phyloP scores from a whole-genome alignment of 768 basidiomycete genomes.

The Goffeauzyma gilvescens region DNA sequence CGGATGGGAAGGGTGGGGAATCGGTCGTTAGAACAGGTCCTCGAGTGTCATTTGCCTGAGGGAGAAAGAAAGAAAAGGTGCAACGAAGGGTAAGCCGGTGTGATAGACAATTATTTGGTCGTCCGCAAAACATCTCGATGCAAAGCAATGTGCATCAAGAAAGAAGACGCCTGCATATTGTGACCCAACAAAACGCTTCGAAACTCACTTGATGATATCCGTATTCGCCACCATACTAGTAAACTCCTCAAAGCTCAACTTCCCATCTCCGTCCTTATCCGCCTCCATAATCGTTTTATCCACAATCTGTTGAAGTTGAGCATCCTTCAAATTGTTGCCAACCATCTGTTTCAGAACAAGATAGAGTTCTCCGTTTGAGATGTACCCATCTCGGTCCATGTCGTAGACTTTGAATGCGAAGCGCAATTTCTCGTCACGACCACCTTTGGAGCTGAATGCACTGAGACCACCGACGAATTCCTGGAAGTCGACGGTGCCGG shows the following conservation, averaged over 20 bases:
- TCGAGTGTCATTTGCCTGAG: constrained; percentile 75
- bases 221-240: constrained; percentile 92
- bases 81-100: not conserved
- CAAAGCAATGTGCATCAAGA: not conserved
- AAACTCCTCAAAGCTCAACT: constrained; percentile 93
- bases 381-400: constrained; percentile 90
- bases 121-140: too few species aligned
- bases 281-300: constrained; percentile 99
- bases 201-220: constrained; percentile 65
- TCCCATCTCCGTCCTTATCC: constrained; percentile 93
- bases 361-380: constrained; percentile 96
- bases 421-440: constrained; percentile 83
- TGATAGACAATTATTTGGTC: not conserved
- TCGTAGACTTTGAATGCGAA: constrained; percentile 99
- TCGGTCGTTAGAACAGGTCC: constrained; percentile 62
- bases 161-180: not conserved
- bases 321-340: constrained; percentile 97
- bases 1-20: too few species aligned
- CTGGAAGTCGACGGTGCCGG: constrained; percentile 96
- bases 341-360: constrained; percentile 99
- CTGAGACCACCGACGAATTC: constrained; percentile 96
- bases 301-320: constrained; percentile 96
- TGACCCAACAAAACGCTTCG: fast-evolving
- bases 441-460: constrained; percentile 92
- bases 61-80: not conserved